These are phyloP conservation scores for Tolypocladium inflatum DNA, from an alignment of 2,329 filamentous ascomycete species.

Conservation along the genomic window DNA sequence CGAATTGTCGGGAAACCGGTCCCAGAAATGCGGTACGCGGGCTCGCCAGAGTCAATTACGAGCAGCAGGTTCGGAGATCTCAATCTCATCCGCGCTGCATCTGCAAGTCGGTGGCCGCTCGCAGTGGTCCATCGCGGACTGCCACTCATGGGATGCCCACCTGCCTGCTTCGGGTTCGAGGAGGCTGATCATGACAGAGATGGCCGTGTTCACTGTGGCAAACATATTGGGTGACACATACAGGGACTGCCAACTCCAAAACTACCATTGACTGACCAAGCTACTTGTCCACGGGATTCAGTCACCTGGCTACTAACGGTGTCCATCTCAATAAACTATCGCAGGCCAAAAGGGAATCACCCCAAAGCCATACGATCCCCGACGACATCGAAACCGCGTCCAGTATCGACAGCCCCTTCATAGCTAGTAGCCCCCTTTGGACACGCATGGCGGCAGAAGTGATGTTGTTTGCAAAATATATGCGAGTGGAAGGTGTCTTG, in stretches of 20 bases:
- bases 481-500: neutral
- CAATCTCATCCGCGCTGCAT: neutral
- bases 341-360: neutral
- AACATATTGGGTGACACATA: no score
- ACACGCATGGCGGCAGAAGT: slow-evolving; percentile 35
- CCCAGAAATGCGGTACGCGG: neutral
- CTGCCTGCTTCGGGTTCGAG: neutral
- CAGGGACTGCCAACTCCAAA: neutral
- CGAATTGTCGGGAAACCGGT: neutral
- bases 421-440: neutral
- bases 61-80: neutral
- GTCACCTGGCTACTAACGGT: neutral
- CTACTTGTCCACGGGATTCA: neutral
- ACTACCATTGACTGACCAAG: neutral
- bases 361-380: neutral
- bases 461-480: neutral
- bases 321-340: neutral
- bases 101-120: neutral
- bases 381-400: neutral
- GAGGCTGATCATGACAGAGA: neutral
- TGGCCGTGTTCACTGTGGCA: neutral
- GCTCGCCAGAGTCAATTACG: neutral
- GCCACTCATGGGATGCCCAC: no score
- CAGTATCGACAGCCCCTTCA: no score
- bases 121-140: neutral